A percentile compares a stretch with the other conserved stretches of the same genome.
Evolutionary conservation across 2,329 filamentous ascomycete genomes (phyloP).

Genomic region (Aureobasidium uvarum): DNA sequence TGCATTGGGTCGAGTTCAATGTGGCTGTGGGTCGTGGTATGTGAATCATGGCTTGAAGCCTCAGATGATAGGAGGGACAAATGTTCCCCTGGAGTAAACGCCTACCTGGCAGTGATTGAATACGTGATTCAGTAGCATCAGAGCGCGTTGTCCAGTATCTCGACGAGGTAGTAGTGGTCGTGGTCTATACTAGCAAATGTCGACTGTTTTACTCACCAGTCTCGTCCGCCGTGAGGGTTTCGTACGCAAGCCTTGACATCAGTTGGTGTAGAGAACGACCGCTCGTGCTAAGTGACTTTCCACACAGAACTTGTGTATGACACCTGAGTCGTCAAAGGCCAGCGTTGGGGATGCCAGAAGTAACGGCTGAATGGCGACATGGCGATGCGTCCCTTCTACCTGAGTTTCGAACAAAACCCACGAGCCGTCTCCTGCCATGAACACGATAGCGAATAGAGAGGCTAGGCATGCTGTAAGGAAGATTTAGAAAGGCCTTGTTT

Average conservation of each 20-base stretch:
- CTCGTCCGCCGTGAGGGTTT: no score
- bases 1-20: no score
- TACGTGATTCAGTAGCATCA: neutral
- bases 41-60: neutral
- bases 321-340: neutral
- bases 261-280: neutral
- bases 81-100: neutral
- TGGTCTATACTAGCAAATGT: no score
- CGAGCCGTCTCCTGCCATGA: neutral
- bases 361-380: conserved; percentile 6
- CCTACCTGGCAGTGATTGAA: neutral
- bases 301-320: neutral
- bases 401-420: neutral
- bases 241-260: neutral
- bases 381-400: neutral
- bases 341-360: conserved; percentile 2
- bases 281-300: neutral
- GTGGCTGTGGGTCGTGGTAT: neutral
- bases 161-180: neutral
- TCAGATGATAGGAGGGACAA: neutral
- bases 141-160: neutral
- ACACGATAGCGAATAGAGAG: neutral
- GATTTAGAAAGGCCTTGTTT: neutral
- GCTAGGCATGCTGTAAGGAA: neutral
- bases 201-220: neutral